Evolutionary conservation across 805 yeast species (phyloP).

Genomic region (Blastobotrys attinorum): DNA sequence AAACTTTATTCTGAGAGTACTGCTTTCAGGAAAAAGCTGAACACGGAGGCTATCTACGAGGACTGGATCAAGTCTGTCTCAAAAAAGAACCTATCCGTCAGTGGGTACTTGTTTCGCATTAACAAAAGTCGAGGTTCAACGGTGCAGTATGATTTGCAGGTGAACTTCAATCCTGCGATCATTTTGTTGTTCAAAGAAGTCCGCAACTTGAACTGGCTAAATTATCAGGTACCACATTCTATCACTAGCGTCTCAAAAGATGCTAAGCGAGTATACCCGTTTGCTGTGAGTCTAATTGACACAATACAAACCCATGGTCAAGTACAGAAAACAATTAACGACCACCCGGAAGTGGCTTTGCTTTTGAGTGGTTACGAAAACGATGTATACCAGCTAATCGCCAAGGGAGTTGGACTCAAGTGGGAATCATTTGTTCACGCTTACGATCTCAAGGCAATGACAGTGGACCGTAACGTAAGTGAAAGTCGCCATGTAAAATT

Average conservation of each 20-base stretch:
- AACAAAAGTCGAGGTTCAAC: conserved; percentile 18
- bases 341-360: conserved; percentile 35
- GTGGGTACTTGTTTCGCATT: conserved; percentile 37
- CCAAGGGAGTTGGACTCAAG: conserved; percentile 31
- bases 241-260: conserved; percentile 41
- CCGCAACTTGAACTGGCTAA: conserved; percentile 40
- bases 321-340: conserved; percentile 26
- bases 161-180: conserved; percentile 45
- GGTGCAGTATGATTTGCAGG: conserved; percentile 28
- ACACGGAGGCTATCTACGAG: conserved; percentile 35
- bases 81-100: conserved; percentile 16
- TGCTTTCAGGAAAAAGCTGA: conserved; percentile 38
- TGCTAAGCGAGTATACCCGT: conserved; percentile 47
- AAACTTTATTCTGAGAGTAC: conserved; percentile 45
- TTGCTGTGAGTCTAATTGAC: conserved; percentile 47
- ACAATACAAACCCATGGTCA: conserved; percentile 37
- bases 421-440: conserved; percentile 52
- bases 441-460: conserved; percentile 34
- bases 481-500: conserved; percentile 29
- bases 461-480: conserved; percentile 16
- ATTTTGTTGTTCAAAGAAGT: conserved; percentile 46
- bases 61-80: conserved; percentile 41
- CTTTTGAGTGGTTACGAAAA: conserved; percentile 16
- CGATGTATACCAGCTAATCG: conserved; percentile 21
- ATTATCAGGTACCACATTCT: conserved; percentile 50